Conservation (phyloP, 306 rosid genomes). For the Lagenaria siceraria region DNA sequence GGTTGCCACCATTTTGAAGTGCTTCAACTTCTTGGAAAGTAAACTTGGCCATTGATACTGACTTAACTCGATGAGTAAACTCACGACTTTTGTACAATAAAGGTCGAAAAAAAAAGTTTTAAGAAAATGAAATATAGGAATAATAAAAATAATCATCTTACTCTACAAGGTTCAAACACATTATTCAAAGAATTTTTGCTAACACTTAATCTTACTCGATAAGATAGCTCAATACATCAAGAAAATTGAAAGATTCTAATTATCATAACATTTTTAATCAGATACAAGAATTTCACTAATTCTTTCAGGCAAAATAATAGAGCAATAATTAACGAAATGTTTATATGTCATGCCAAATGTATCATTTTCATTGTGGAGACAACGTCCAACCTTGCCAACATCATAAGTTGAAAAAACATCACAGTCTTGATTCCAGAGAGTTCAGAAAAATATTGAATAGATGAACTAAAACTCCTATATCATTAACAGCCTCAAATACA, state of each 20-base stretch:
- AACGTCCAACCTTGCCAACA: not conserved
- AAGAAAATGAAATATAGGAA: not conserved
- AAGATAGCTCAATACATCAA: not conserved
- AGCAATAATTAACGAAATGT: not conserved
- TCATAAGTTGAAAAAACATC: not conserved
- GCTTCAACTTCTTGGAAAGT: constrained; percentile 82
- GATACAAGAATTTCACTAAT: not conserved
- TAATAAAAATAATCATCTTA: not conserved
- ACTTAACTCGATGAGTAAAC: constrained; percentile 96
- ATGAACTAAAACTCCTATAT: not conserved
- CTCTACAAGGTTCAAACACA: not conserved
- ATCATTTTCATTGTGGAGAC: not conserved
- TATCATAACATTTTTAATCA: not conserved
- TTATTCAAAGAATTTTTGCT: not conserved
- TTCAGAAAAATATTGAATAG: not conserved
- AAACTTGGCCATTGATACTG: constrained; percentile 92
- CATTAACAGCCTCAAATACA: not conserved
- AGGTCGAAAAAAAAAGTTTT: not conserved
- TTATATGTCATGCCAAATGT: not conserved
- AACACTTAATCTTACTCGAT: not conserved
- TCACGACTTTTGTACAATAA: constrained; percentile 56
- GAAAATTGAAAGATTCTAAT: not conserved
- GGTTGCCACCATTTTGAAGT: constrained; percentile 89
- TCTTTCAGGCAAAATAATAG: not conserved
- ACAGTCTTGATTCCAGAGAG: not conserved